Base-by-base conservation (phyloP, 2,329 filamentous ascomycete genomes). In the Simplicillium aogashimaense region DNA sequence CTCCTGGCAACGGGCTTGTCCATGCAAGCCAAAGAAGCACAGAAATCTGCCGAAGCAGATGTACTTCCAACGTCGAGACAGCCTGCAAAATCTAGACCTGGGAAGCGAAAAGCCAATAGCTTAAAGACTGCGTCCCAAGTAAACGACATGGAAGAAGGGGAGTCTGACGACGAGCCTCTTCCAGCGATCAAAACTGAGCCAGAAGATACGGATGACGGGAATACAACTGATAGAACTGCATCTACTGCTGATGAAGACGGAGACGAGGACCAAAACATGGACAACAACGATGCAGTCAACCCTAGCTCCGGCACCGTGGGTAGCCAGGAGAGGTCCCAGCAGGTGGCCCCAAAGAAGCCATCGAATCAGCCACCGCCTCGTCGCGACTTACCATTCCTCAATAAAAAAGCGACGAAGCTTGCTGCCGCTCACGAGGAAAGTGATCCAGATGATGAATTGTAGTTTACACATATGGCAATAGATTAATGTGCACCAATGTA, bases 361-460 rank as follows among this genome's bases (percentile, higher is more conserved):
- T 33, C 34, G 1, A 52, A 54, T 12, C 43, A 47, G 14, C 61
- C 62, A 12, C 65, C 67, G 3, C 57, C 63, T 0, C 59, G 55
- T 37, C 54, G 68, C 39, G 56, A 48, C 4, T 52, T 75, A 13
- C 72, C 72, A 1, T 74, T 74, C 48, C 55, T 55, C 38, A 59
- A 49, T 29, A 60, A 52, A 40, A 66, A 59, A 20, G 36, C 45
- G n/a, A 42, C 45, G 14, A 47, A 52, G 36, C 44, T 58, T 10
- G 25, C 51, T 14, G 42, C 52, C 47, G 33, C 55, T n/a, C n/a
- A n/a, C 46, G 41, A 4, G 29, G 72, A 76, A 40, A 72, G 70
- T 0, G 70, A 70, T n/a, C 73, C 70, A 1, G 73, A 75, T 44
- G 73, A 76, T 48, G 74, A 78, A 50, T 47, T 76, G 42, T 77